These are phyloP conservation scores for Ogataea pignaliae DNA, from an alignment of 805 yeast species.

Conservation along the genomic window DNA sequence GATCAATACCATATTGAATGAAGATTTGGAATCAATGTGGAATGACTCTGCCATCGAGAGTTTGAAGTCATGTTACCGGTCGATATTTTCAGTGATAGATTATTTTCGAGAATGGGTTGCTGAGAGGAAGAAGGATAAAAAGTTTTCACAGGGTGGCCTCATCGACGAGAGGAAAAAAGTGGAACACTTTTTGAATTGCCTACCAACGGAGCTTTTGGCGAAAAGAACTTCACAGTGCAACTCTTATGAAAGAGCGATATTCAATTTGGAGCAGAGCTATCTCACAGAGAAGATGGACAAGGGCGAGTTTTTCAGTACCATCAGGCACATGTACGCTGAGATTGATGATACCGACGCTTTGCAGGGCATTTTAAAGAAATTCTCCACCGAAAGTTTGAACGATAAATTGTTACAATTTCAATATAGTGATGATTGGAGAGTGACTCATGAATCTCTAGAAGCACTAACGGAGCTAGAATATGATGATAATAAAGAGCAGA, in stretches of 20 bases:
- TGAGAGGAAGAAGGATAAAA: conserved; percentile 30
- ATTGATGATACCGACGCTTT: conserved; percentile 87
- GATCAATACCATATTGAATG: conserved; percentile 51
- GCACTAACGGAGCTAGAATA: conserved; percentile 45
- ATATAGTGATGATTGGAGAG: conserved; percentile 79
- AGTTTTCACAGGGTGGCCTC: conserved; percentile 12
- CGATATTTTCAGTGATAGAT: conserved; percentile 75
- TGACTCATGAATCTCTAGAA: conserved; percentile 81
- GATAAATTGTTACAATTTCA: conserved; percentile 79
- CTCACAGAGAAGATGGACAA: conserved; percentile 35
- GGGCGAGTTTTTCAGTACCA: conserved; percentile 39
- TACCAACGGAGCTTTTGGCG: conserved; percentile 72
- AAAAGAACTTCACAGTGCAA: conserved; percentile 75
- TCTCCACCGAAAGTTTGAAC: conserved; percentile 63
- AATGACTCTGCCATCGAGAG: conserved; percentile 54
- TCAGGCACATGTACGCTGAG: conserved; percentile 81
- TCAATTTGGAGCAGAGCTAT: conserved; percentile 76
- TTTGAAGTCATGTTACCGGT: conserved; percentile 60
- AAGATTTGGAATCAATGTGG: conserved; percentile 38
- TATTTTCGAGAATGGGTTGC: conserved; percentile 76
- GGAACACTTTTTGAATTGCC: conserved; percentile 42
- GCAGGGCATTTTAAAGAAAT: conserved; percentile 75
- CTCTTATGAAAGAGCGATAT: conserved; percentile 80
- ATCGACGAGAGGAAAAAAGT: conserved; percentile 34
- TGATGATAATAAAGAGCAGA: conserved; percentile 18